phyloP scores from a whole-genome alignment of 805 yeast species.

The Ogataea trehaloabstinens region DNA sequence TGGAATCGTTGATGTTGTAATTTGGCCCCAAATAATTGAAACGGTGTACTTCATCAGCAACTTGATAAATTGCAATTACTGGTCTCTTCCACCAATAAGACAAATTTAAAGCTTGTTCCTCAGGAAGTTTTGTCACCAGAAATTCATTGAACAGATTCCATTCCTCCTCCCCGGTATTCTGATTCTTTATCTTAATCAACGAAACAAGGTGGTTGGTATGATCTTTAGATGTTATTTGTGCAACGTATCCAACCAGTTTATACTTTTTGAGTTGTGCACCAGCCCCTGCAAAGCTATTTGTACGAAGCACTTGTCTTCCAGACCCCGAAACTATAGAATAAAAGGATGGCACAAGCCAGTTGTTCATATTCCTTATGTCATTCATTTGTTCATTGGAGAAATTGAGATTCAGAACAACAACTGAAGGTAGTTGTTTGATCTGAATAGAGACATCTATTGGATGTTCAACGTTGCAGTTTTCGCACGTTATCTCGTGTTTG shows the following conservation, averaged over 20 bases:
- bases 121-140: constrained; percentile 71
- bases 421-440: constrained; percentile 59
- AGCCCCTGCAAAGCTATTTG: constrained; percentile 24
- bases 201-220: constrained; percentile 61
- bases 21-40: constrained; percentile 53
- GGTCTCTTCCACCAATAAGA: constrained; percentile 83
- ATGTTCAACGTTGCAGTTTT: constrained; percentile 50
- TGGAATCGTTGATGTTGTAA: constrained; percentile 52
- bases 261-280: constrained; percentile 38
- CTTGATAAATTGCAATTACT: constrained; percentile 64
- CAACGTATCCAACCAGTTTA: constrained; percentile 67
- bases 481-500: constrained; percentile 52
- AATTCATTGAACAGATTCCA: constrained; percentile 95
- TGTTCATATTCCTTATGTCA: constrained; percentile 44
- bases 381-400: constrained; percentile 55
- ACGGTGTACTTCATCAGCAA: constrained; percentile 38
- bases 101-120: constrained; percentile 74
- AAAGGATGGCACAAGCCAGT: constrained; percentile 65
- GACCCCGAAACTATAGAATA: constrained; percentile 33
- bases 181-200: constrained; percentile 40
- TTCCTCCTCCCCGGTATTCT: constrained; percentile 19
- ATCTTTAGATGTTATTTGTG: constrained; percentile 58
- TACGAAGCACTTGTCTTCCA: constrained; percentile 27
- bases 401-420: constrained; percentile 60
- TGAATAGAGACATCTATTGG: constrained; percentile 51